Percentiles rank a stretch among this genome's conserved stretches.
Evolutionary conservation across 768 basidiomycete genomes (phyloP).

Genomic region (Leccinum uliginosum): DNA sequence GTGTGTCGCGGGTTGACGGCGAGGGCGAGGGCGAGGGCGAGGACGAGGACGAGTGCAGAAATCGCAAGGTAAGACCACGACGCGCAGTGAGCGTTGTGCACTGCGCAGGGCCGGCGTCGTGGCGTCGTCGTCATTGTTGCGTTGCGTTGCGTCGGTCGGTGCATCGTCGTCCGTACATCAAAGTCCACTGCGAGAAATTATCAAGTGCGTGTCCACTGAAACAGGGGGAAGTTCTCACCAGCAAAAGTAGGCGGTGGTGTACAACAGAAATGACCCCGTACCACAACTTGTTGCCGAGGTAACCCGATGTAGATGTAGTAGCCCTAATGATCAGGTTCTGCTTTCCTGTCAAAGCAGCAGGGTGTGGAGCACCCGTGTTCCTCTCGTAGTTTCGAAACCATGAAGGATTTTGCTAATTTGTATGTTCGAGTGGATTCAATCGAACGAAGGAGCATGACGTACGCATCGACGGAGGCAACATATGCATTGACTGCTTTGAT

Average conservation of each 20-base stretch:
- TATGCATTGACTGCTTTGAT: conserved; percentile 5
- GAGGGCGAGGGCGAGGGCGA: no score
- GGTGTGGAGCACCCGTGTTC: conserved; percentile 1
- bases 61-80: no score
- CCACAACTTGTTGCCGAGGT: neutral
- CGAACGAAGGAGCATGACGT: neutral
- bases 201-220: neutral
- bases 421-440: neutral
- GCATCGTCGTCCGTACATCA: neutral
- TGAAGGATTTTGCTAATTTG: conserved; percentile 1
- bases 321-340: neutral
- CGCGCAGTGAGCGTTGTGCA: no score
- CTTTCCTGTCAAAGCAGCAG: neutral
- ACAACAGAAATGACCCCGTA: conserved; percentile 8
- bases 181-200: neutral
- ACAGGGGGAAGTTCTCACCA: neutral
- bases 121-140: no score
- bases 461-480: conserved; percentile 4
- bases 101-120: no score
- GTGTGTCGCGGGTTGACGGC: no score
- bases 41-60: no score
- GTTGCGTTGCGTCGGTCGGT: no score
- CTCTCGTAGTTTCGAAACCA: conserved; percentile 1
- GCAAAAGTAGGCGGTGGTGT: neutral
- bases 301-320: neutral